Base-by-base conservation (phyloP, 371 early-diverging fungal genomes). In the Mucor plumbeus region DNA sequence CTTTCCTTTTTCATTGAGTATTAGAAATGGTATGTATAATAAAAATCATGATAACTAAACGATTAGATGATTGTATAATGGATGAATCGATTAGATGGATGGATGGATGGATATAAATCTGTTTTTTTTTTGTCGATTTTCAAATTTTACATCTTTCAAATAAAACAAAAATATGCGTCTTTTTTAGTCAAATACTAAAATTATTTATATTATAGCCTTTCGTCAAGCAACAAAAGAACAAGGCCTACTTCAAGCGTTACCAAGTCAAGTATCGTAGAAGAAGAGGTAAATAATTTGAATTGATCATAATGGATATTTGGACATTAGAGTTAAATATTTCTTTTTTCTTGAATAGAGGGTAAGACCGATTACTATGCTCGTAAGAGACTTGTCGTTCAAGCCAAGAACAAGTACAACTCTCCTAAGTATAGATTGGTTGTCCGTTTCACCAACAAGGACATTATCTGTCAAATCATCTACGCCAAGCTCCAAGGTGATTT, bases 301-400 rank as follows among this genome's bases (percentile, higher is more conserved):
- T 38, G 38, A 38, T 38, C 26, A 21, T 50, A 50, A 21, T 21
- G 50, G 50, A 50, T 5, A 10, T 10, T 2, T 33, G n/a, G 15
- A 33, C 10, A 48, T 40, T 21, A 15, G n/a, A 10, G 35, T 13
- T 14, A 65, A 31, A 31, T 14, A 17, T 39, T 17, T 50, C n/a
- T n/a, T 14, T n/a, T 10, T 34, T 26, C 21, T 3, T 40, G 48
- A 7, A 9, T 73, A 95, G 99, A 99, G 95, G 99, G 99, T 63
- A 99, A 99, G 93, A 99, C 99, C 79, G 99, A 99, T 90, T 99
- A 99, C 98, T 97, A 97, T 85, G 99, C 99, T 77, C 93, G 99
- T 81, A 97, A 95, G 92, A 94, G 97, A 80, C 87, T 99, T 68
- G 92, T 99, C 34, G 90, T 92, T 83, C 99, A 99, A 90, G 99